Conservation (phyloP, 2,329 filamentous ascomycete genomes). For the Phialemonium atrogriseum region DNA sequence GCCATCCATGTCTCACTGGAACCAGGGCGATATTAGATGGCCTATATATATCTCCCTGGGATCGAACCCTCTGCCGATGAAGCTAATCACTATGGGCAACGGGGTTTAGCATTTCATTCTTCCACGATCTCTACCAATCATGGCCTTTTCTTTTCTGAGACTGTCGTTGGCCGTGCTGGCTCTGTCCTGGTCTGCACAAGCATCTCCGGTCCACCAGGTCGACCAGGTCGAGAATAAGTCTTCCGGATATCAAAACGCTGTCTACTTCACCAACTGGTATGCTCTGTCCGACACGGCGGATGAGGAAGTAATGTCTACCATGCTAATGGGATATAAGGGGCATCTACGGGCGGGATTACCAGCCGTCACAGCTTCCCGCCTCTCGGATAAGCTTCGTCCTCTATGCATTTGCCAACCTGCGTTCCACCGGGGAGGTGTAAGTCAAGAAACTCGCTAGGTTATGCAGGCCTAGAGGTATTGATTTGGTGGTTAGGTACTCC, state of each 20-base stretch:
- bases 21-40: too few relatives aligned
- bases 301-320: neutral
- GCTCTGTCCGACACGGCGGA: conserved; percentile 3
- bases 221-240: conserved; percentile 3
- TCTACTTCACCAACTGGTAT: conserved; percentile 43
- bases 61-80: too few relatives aligned
- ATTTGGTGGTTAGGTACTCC: conserved; percentile 36
- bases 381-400: conserved; percentile 69
- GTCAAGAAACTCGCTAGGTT: conserved; percentile 11
- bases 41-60: too few relatives aligned
- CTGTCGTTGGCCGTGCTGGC: too few relatives aligned
- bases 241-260: conserved; percentile 32
- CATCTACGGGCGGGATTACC: conserved; percentile 66
- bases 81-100: too few relatives aligned
- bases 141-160: too few relatives aligned
- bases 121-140: too few relatives aligned
- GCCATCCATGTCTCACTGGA: too few relatives aligned
- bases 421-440: conserved; percentile 62
- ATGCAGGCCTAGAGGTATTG: neutral
- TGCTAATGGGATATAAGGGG: conserved; percentile 2
- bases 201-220: too few relatives aligned
- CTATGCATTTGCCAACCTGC: conserved; percentile 73
- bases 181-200: too few relatives aligned
- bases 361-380: conserved; percentile 61
- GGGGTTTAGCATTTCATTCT: too few relatives aligned